Evolutionary conservation across 2,329 filamentous ascomycete genomes (phyloP), one percentile per base, ranked within the genome.

Genomic region (Botrytis pseudocinerea): DNA sequence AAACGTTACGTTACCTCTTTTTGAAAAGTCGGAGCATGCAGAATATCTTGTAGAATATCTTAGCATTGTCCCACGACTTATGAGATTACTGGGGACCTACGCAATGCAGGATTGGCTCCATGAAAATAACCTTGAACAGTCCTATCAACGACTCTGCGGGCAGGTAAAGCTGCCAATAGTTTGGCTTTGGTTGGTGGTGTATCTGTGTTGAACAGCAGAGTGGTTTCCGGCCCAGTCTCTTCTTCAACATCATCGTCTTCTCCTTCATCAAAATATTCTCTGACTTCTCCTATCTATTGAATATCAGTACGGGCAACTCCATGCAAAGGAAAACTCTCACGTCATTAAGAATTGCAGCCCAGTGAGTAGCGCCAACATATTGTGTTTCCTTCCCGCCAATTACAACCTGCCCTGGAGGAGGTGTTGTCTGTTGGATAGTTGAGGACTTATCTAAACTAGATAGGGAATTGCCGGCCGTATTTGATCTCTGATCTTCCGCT

Each of bases 301-400:
- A 48, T 64, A 54, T 76, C 25, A 76, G 69, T 62, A n/a, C 46
- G 44, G 60, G 10, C 64, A 66, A 40, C 5, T 14, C 46, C 9
- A 35, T 35, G 46, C 28, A 51, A 22, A 25, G 6, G 18, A 40
- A 28, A n/a, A 32, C 59, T 60, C 85, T 83, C 76, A 89, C 87
- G 82, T 90, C 86, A 77, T 89, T 86, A 18, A 90, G 80, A 80
- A 90, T 88, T 2, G 88, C 88, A 82, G 89, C 86, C 76, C 87
- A 89, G 74, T 90, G 87, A 62, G 88, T 89, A 6, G 87, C 87
- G 1, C 88, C 88, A 7, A 90, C 84, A 75, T 88, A 90, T 7
- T 84, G 87, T 3, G 76, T 83, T 84, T 82, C 83, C 69, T 81
- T 80, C 51, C 82, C 78, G 3, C 84, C 82, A 35, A 82, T 80